A percentile compares a stretch with the other conserved stretches of the same genome.
Conservation (phyloP, 2,329 filamentous ascomycete genomes). For the Botrytis sinoallii region DNA sequence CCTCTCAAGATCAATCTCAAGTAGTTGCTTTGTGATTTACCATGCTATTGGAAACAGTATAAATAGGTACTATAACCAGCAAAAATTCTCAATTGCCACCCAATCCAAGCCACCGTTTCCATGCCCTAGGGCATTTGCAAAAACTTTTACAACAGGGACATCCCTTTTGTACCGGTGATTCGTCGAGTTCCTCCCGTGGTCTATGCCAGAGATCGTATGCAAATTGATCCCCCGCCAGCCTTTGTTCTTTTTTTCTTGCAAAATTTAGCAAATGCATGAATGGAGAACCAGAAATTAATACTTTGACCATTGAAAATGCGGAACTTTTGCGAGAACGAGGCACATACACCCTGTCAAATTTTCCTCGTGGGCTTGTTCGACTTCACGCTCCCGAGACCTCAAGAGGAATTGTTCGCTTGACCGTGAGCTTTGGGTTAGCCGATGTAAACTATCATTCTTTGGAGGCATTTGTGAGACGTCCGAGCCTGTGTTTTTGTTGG, state of each 20-base stretch:
- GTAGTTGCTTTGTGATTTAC: background rate
- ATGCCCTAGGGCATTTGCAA: background rate
- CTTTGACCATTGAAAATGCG: background rate
- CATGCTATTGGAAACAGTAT: background rate
- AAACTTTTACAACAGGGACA: background rate
- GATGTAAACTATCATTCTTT: background rate
- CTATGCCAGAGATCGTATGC: conserved; percentile 7
- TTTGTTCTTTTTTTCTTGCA: background rate
- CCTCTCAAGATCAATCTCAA: background rate
- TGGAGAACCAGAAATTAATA: background rate
- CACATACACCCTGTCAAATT: background rate
- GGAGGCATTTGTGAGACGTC: background rate
- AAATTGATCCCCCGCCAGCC: conserved; percentile 12
- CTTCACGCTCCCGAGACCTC: background rate
- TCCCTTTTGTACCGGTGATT: background rate
- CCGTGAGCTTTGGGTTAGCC: background rate
- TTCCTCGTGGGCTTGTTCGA: background rate
- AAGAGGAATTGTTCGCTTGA: background rate
- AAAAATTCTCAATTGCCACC: background rate
- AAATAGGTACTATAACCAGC: background rate
- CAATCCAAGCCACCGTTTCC: conserved; percentile 6
- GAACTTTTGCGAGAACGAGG: background rate
- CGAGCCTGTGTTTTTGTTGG: background rate
- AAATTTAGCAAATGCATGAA: conserved; percentile 1
- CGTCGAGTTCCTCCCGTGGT: conserved; percentile 12